A percentile compares a stretch with the other conserved stretches of the same genome.
These are phyloP conservation scores for Crucibulum laeve DNA, from an alignment of 768 basidiomycete species.

Conservation along the genomic window DNA sequence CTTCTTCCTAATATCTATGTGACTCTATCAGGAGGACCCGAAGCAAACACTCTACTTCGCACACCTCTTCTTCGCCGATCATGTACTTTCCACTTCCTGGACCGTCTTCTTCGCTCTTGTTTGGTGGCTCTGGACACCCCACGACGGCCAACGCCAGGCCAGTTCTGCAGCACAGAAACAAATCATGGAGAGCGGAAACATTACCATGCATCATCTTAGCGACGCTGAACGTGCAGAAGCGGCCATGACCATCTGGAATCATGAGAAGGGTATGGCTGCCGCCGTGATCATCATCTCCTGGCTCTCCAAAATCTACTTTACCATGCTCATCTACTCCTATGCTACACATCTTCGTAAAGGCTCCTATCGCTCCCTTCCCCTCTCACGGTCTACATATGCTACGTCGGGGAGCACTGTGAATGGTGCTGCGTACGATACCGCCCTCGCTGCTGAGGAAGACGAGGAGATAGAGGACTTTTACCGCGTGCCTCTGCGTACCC, in stretches of 20 bases:
- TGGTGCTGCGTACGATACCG: conserved; percentile 30
- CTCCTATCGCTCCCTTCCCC: conserved; percentile 79
- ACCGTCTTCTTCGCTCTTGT: conserved; percentile 85
- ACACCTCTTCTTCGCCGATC: conserved; percentile 89
- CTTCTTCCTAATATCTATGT: conserved; percentile 4
- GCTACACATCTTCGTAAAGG: conserved; percentile 89
- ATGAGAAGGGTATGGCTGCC: conserved; percentile 81
- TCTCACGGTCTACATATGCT: conserved; percentile 37
- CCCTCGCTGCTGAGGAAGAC: conserved; percentile 49
- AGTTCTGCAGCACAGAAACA: conserved; percentile 89
- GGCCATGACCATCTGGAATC: conserved; percentile 82
- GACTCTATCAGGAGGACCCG: conserved; percentile 74
- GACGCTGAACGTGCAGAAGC: conserved; percentile 64
- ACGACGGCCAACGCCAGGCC: conserved; percentile 77
- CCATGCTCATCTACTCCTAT: conserved; percentile 86
- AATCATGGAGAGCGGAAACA: conserved; percentile 62
- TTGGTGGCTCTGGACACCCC: conserved; percentile 92
- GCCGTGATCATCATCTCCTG: conserved; percentile 79
- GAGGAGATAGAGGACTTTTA: conserved; percentile 68
- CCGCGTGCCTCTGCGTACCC: conserved; percentile 53
- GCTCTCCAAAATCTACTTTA: conserved; percentile 93
- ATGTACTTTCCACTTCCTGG: conserved; percentile 85
- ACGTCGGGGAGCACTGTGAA: conserved; percentile 21
- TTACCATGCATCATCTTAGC: conserved; percentile 49
- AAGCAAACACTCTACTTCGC: conserved; percentile 84